Base-by-base conservation (phyloP, 148 eudicot species). In the Pharnaceum exiguum region DNA sequence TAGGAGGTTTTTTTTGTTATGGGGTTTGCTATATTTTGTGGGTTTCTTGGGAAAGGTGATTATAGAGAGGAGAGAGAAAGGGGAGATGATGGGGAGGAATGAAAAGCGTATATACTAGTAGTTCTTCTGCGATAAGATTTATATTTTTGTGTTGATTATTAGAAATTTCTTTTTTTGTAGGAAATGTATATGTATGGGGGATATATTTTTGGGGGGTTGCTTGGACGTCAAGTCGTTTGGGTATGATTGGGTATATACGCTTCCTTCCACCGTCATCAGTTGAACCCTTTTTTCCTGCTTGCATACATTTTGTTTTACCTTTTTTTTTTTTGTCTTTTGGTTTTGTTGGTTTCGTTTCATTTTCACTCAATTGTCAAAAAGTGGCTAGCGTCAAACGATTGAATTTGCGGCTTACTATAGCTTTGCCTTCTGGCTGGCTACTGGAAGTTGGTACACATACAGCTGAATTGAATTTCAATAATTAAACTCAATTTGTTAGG, bases 211-310 rank as follows among this genome's bases (percentile, higher is more conserved):
- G 36, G 15, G 26, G 47, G 87, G 77, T 84, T 81, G 87, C 95
- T 87, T 87, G 83, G 88, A 83, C 83, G 77, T 66, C 79, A 87
- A 83, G 89, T 80, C 47, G 58, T 33, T 76, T 74, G 71, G 76
- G 58, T 81, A 59, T 68, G 59, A 67, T 72, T 44, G 63, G 57
- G 57, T 71, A 48, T 68, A 45, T 46, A 46, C 47, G 60, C 55
- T 22, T 46, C 40, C 49, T n/a, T n/a, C n/a, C 69, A 65, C 61
- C 54, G 29, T 46, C 55, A 11, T 55, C 2, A 15, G 13, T 24
- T 55, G 23, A 11, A 35, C 28, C 60, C 42, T 65, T 48, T 22
- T 18, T 40, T 39, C 21, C 8, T 0, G 1, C 29, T 36, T 54
- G n/a, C n/a, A n/a, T n/a, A n/a, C n/a, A n/a, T n/a, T n/a, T 31